Percentiles rank a stretch among this genome's conserved stretches.
Evolutionary conservation across 2,329 filamentous ascomycete genomes (phyloP).

Genomic region (Bimuria novae-zelandiae): DNA sequence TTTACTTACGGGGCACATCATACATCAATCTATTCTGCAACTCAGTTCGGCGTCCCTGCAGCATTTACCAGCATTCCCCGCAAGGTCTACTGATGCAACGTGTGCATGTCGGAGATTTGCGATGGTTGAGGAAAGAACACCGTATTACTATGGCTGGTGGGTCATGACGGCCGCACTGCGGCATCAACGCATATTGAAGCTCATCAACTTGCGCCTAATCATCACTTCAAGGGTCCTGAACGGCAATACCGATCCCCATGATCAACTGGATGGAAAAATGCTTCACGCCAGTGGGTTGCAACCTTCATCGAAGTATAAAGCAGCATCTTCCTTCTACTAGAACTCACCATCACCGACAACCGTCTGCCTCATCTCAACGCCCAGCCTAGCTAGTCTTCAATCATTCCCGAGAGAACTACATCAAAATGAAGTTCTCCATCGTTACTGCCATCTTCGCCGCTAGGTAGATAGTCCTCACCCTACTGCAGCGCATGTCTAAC

Average conservation of each 20-base stretch:
- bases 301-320: background rate
- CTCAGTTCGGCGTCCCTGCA: background rate
- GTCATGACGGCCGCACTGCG: background rate
- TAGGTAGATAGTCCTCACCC: constrained; percentile 1
- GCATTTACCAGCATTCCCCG: background rate
- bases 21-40: background rate
- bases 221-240: background rate
- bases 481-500: background rate
- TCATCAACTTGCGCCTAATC: background rate
- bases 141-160: background rate
- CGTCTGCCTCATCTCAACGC: background rate
- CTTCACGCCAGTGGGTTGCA: background rate
- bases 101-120: background rate
- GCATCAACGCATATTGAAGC: constrained; percentile 1
- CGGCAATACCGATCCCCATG: background rate
- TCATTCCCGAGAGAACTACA: background rate
- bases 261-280: background rate
- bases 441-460: constrained; percentile 11
- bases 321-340: background rate
- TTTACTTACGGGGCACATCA: background rate
- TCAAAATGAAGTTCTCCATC: constrained; percentile 15
- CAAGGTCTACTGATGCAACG: background rate
- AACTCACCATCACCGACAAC: background rate
- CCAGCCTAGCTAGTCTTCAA: background rate
- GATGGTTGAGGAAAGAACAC: background rate